Base-by-base conservation (phyloP, 768 basidiomycete genomes). In the Suillus subaureus region DNA sequence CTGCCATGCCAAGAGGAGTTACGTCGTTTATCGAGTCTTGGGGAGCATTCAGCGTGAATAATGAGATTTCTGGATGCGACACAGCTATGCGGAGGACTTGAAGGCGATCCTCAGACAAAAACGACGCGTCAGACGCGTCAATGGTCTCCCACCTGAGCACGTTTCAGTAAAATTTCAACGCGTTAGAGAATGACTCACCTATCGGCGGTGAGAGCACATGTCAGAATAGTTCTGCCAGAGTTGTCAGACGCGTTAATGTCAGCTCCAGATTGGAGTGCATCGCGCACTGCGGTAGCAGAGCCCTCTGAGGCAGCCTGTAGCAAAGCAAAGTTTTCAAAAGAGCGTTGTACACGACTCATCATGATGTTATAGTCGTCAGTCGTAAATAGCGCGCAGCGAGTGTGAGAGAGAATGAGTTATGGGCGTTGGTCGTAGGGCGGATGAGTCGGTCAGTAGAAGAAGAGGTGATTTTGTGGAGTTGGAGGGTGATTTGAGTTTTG, bases 1-100 rank as follows among this genome's bases (percentile, higher is more conserved):
- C 87, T 8, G 91, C 90, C 81, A 92, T 87, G 5, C 90, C 88
- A 18, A 94, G 83, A 13, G 91, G 91, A 1, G 90, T 89, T 9
- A 91, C 90, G 40, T 91, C 90, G 62, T 86, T 87, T 80, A 89
- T 86, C 2, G 86, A 84, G 66, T 80, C 79, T 61, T 89, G 89
- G 0, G 91, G 88, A n/a, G 88, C 86, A 73, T 94, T 93, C 49
- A 94, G 79, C 21, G 89, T 88, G 72, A 84, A 84, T 16, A 94
- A 79, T 12, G 90, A 88, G 15, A 89, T 83, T 56, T 87, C 81
- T 2, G 84, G 82, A 64, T 87, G 87, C 11, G 74, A 76, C 18
- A 88, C 76, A 31, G 92, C 79, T 21, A 82, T 79, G 63, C 83
- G 83, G 64, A 93, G 83, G 52, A 85, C 81, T 51, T 82, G 77